Evolutionary conservation across 1,284 basidiomycete species (phyloP).

Genomic region (Sporisorium reilianum): DNA sequence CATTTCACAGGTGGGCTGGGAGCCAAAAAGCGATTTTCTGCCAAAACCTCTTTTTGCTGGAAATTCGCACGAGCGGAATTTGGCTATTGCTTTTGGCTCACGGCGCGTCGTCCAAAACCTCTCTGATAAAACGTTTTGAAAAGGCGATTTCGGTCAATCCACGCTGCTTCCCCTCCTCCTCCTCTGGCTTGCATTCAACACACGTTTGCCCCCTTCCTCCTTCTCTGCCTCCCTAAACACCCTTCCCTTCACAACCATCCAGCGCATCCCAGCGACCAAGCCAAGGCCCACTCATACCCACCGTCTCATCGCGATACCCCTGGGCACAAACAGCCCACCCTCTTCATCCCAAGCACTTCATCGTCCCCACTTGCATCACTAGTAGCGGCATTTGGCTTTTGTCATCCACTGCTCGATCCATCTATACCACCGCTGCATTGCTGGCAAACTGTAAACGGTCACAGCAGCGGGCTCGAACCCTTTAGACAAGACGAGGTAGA

Average conservation of each 20-base stretch:
- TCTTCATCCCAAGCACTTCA: constrained; percentile 3
- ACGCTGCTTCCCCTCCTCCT: background rate
- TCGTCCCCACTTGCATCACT: constrained; percentile 6
- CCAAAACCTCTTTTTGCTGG: too few relatives aligned
- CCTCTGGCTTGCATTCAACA: too few relatives aligned
- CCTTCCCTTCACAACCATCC: background rate
- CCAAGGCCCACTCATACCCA: constrained; percentile 17
- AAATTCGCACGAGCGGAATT: too few relatives aligned
- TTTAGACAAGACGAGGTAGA: too few relatives aligned
- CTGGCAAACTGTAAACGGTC: background rate
- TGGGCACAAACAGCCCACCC: background rate
- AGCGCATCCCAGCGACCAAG: constrained; percentile 1
- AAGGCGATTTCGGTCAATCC: too few relatives aligned
- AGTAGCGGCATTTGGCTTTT: constrained; percentile 2
- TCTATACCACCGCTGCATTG: background rate
- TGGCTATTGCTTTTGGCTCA: too few relatives aligned
- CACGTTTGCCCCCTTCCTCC: too few relatives aligned
- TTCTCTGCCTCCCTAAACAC: background rate
- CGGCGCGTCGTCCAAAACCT: too few relatives aligned
- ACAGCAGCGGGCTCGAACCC: background rate
- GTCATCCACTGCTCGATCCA: background rate
- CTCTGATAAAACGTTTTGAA: too few relatives aligned
- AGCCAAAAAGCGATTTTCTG: too few relatives aligned
- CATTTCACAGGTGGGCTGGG: too few relatives aligned
- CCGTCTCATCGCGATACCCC: constrained; percentile 17